A percentile compares a stretch with the other conserved stretches of the same genome.
These are phyloP conservation scores for Paragyromitra xinjiangensis DNA, from an alignment of 495 filamentous ascomycete genomes.

Conservation along the genomic window DNA sequence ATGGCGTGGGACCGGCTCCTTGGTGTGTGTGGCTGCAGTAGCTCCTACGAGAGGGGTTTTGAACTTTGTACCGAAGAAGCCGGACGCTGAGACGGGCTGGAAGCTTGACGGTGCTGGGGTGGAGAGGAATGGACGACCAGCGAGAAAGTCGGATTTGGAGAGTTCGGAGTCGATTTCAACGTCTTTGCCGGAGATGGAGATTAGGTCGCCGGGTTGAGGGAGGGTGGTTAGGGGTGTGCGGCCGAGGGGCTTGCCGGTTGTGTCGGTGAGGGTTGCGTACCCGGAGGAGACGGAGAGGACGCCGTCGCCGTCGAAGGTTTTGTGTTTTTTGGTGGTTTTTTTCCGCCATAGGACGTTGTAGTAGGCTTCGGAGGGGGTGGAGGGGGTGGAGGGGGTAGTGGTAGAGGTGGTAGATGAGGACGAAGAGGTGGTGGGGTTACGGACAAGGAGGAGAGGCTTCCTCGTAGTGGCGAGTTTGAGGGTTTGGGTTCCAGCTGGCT, in stretches of 20 bases:
- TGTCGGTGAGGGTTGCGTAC: conserved; percentile 70
- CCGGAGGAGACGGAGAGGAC: conserved; percentile 68
- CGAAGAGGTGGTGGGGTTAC: conserved; percentile 8
- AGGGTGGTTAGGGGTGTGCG: conserved; percentile 65
- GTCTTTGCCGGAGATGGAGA: conserved; percentile 76
- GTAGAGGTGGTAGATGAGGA: not conserved
- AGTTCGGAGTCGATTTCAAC: conserved; percentile 76
- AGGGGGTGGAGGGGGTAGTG: not conserved
- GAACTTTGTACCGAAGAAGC: conserved; percentile 60
- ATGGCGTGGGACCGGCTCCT: conserved; percentile 70
- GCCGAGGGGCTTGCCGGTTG: conserved; percentile 71
- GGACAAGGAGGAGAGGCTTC: conserved; percentile 53
- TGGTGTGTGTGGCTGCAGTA: conserved; percentile 62
- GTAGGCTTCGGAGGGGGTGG: conserved; percentile 61
- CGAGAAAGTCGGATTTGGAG: conserved; percentile 69
- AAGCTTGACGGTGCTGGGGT: not conserved
- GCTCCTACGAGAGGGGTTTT: conserved; percentile 70
- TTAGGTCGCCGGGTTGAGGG: conserved; percentile 69
- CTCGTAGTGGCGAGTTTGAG: conserved; percentile 23
- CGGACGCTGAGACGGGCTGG: conserved; percentile 29
- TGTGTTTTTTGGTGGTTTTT: conserved; percentile 80
- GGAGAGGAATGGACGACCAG: conserved; percentile 64
- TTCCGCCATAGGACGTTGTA: conserved; percentile 80
- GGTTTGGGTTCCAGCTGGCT: conserved; percentile 2
- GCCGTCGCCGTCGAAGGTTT: conserved; percentile 88